These are phyloP conservation scores for Aureobasidium subglaciale DNA, from an alignment of 2,329 filamentous ascomycete genomes.

Conservation along the genomic window DNA sequence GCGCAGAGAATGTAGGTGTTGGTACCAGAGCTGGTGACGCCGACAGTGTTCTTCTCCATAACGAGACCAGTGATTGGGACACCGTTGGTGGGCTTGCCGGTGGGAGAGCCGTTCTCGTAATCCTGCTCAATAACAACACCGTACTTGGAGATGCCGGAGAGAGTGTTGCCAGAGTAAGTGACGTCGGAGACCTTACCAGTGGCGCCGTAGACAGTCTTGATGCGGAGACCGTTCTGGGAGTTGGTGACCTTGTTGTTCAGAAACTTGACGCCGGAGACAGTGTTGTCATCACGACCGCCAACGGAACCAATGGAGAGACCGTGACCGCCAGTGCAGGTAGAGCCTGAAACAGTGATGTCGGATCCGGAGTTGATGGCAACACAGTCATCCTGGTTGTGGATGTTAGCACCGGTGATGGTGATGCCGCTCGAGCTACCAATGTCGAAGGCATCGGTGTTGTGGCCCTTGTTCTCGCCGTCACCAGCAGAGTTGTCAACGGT, in stretches of 20 bases:
- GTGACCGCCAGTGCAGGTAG: constrained; percentile 41
- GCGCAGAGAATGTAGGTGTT: constrained; percentile 50
- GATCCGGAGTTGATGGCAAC: constrained; percentile 31
- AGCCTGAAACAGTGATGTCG: constrained; percentile 36
- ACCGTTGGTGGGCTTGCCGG: constrained; percentile 39
- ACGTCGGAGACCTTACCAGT: constrained; percentile 47
- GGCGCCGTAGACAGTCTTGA: constrained; percentile 47
- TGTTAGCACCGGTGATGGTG: constrained; percentile 22
- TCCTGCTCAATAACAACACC: constrained; percentile 55
- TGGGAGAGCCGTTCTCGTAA: constrained; percentile 45
- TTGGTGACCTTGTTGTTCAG: constrained; percentile 43
- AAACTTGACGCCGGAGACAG: constrained; percentile 40
- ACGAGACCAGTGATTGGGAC: constrained; percentile 49
- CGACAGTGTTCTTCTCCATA: constrained; percentile 39
- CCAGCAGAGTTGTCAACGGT: constrained; percentile 53
- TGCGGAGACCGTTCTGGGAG: constrained; percentile 44
- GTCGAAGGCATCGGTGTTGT: constrained; percentile 29
- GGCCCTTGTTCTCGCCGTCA: constrained; percentile 28
- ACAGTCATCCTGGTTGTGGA: constrained; percentile 28
- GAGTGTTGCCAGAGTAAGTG: constrained; percentile 47
- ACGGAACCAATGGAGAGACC: constrained; percentile 52
- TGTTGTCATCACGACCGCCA: constrained; percentile 46
- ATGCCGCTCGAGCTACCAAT: constrained; percentile 22
- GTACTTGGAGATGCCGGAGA: constrained; percentile 28
- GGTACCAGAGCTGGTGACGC: constrained; percentile 32